phyloP scores from a whole-genome alignment of 192 early-diverging fungal genomes.

The Paraglomus brasilianum region DNA sequence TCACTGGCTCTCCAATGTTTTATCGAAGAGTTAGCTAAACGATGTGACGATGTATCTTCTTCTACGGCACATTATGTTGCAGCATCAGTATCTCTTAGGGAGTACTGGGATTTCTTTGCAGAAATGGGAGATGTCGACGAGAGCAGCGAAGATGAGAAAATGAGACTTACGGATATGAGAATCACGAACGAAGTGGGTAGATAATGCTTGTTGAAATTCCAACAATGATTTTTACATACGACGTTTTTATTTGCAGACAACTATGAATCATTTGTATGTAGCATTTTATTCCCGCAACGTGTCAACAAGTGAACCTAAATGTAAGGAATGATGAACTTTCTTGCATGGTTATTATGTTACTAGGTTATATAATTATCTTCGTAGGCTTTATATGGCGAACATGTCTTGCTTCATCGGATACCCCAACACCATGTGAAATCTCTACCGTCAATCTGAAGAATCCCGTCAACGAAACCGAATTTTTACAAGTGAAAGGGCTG shows the following conservation, averaged over 20 bases:
- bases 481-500: conserved; percentile 5
- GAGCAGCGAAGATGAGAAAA: background rate
- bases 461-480: background rate
- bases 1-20: background rate
- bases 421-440: background rate
- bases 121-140: background rate
- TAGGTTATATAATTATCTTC: too few species aligned
- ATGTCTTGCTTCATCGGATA: too few species aligned
- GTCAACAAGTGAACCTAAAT: too few species aligned
- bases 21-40: background rate
- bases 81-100: background rate
- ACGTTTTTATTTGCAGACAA: too few species aligned
- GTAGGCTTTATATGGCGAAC: too few species aligned
- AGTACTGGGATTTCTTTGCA: conserved; percentile 3
- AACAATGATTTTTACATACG: too few species aligned
- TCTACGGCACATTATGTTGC: conserved; percentile 26
- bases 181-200: conserved; percentile 6
- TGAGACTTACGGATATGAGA: background rate
- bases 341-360: too few species aligned
- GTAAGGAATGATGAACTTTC: too few species aligned
- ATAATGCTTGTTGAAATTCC: too few species aligned
- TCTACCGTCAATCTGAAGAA: background rate
- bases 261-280: too few species aligned
- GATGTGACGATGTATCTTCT: conserved; percentile 3
- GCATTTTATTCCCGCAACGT: too few species aligned